Evolutionary conservation across 345 rosid species (phyloP).

Genomic region (Gossypium rotundifolium): DNA sequence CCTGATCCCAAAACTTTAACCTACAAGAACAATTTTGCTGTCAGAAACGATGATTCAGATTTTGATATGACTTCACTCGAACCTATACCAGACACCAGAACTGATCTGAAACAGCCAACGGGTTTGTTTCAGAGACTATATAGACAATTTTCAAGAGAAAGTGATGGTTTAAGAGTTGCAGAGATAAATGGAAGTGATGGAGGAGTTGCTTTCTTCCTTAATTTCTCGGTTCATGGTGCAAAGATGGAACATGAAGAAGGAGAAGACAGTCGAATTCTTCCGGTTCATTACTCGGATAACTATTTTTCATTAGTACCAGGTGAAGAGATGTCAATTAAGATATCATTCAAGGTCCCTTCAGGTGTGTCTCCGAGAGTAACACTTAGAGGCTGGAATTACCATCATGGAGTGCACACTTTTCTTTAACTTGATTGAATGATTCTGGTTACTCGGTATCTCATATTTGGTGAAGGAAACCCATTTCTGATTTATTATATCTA

Average conservation of each 20-base stretch:
- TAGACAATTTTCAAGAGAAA: conserved; percentile 29
- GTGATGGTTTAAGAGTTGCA: conserved; percentile 32
- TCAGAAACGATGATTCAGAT: conserved; percentile 21
- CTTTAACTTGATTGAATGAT: conserved; percentile 5
- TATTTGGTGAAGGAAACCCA: background rate
- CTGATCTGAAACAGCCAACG: conserved; percentile 14
- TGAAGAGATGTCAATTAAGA: conserved; percentile 58
- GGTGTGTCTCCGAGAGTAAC: conserved; percentile 64
- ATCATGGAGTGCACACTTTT: conserved; percentile 37
- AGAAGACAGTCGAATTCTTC: conserved; percentile 88
- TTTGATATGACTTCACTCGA: conserved; percentile 30
- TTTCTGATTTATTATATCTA: background rate
- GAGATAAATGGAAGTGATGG: conserved; percentile 44
- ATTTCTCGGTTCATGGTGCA: conserved; percentile 66
- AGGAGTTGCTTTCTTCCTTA: conserved; percentile 91
- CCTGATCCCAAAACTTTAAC: conserved; percentile 23
- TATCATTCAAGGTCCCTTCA: conserved; percentile 62
- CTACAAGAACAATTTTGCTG: conserved; percentile 28
- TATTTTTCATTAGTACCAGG: conserved; percentile 90
- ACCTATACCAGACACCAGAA: conserved; percentile 8
- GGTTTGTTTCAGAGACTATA: conserved; percentile 43
- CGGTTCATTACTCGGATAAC: conserved; percentile 92
- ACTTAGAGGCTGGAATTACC: conserved; percentile 81
- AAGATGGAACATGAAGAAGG: conserved; percentile 39
- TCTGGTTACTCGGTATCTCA: background rate